phyloP scores from a whole-genome alignment of 805 yeast genomes.

The Nakazawaea molendinolei region DNA sequence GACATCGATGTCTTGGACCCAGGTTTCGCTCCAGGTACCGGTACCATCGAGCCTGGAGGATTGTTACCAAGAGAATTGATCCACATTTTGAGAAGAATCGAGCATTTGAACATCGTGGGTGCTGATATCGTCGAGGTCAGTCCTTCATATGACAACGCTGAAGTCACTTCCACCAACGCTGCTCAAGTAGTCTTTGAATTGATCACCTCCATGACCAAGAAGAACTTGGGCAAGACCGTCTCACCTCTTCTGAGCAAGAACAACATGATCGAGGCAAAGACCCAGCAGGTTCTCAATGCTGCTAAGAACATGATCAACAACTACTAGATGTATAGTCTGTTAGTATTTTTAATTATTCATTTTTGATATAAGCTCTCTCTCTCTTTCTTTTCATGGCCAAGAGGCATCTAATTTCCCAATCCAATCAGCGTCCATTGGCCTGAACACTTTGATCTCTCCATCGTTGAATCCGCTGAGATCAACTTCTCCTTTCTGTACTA shows the following conservation, averaged over 20 bases:
- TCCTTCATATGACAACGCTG: slow-evolving; percentile 60
- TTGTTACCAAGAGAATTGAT: slow-evolving; percentile 49
- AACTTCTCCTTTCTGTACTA: slow-evolving; percentile 33
- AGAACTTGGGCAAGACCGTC: slow-evolving; percentile 21
- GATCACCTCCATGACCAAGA: slow-evolving; percentile 68
- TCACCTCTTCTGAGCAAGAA: not conserved
- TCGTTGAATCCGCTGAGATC: slow-evolving; percentile 28
- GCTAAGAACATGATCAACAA: slow-evolving; percentile 8
- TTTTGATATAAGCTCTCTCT: no score
- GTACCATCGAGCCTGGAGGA: slow-evolving; percentile 56
- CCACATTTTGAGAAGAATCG: slow-evolving; percentile 38
- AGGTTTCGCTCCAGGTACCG: slow-evolving; percentile 52
- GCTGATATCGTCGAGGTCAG: slow-evolving; percentile 56
- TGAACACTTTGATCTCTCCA: slow-evolving; percentile 39
- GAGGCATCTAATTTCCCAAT: slow-evolving; percentile 23
- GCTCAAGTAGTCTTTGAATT: slow-evolving; percentile 69
- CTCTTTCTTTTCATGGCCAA: slow-evolving; percentile 15
- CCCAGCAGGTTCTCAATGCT: slow-evolving; percentile 5
- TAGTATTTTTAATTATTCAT: no score
- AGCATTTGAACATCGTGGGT: slow-evolving; percentile 40
- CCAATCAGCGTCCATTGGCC: slow-evolving; percentile 45
- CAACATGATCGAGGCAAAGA: not conserved
- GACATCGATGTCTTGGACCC: slow-evolving; percentile 65
- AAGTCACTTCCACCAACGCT: slow-evolving; percentile 61
- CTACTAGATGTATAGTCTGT: not conserved